Evolutionary conservation across 164 flowering plant species (phyloP), one percentile per base, ranked within the genome.

Genomic region (Nymphaea thermarum): DNA sequence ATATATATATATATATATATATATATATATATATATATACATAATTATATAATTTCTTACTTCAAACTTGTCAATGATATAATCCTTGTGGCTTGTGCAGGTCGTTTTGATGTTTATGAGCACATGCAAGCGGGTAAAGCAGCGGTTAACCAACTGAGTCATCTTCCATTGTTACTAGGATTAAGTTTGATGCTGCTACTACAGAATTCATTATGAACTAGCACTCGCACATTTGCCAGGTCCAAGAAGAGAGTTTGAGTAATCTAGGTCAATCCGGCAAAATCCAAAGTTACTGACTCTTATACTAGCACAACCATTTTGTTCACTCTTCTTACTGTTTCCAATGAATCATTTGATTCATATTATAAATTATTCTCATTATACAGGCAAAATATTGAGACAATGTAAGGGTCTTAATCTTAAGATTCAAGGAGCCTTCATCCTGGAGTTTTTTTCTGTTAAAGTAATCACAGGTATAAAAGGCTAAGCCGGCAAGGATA

Each of bases 101-200:
- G 98, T 16, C 63, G 88, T 67, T 92, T 92, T 68, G 64, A 87
- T 75, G 96, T 92, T 69, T 74, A 79, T 3, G 85, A 82, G 80
- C 90, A 86, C 77, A 66, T 88, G 42, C 70, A 67, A 63, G 67
- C 43, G 11, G 78, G 80, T 15, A 51, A 51, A 51, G 57, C 57
- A 51, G 57, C 5, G 57, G 57, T 51, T 10, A 8, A 51, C 57
- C 8, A 51, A 51, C 57, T 8, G 57, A 51, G 57, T 15, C 8
- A 8, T 51, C 57, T 51, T 10, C 8, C 14, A 51, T 8, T 51
- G 57, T 3, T 51, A 51, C 12, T 51, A 8, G 57, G 57, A 51
- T 51, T 51, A 10, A 51, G 57, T 51, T 51, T 51, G 12, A 51
- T 8, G 57, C 12, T 15, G 14, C 57, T 51, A 15, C 57, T 51